phyloP scores from a whole-genome alignment of 2,329 filamentous ascomycete species.

The Colletotrichum sp. region DNA sequence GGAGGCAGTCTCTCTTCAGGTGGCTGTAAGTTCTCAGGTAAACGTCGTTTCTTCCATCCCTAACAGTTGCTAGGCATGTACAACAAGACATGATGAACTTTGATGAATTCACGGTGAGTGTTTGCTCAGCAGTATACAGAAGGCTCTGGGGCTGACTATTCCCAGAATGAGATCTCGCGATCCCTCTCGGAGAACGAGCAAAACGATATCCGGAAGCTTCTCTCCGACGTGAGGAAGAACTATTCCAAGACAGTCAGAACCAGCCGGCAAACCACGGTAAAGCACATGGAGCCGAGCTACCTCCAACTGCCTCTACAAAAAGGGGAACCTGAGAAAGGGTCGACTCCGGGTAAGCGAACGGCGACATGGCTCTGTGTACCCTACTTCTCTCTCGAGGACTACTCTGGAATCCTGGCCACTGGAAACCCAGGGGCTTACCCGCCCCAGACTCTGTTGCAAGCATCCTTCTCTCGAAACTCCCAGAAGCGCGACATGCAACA shows the following conservation, averaged over 20 bases:
- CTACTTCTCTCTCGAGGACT: constrained; percentile 51
- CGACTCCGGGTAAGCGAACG: constrained; percentile 16
- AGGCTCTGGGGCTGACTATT: neutral
- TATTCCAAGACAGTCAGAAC: constrained; percentile 41
- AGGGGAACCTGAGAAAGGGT: constrained; percentile 23
- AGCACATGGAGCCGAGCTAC: constrained; percentile 44
- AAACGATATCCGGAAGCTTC: constrained; percentile 37
- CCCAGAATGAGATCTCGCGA: constrained; percentile 38
- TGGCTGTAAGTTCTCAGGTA: constrained; percentile 39
- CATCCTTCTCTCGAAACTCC: constrained; percentile 42
- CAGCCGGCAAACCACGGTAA: constrained; percentile 40
- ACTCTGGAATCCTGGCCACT: constrained; percentile 40
- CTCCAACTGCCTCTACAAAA: constrained; percentile 38
- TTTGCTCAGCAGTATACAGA: neutral
- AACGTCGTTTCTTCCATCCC: neutral
- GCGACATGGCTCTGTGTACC: constrained; percentile 51
- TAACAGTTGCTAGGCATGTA: constrained; percentile 34
- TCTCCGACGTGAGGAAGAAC: constrained; percentile 40
- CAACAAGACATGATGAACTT: constrained; percentile 46
- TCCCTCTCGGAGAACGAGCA: constrained; percentile 29
- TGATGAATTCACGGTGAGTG: constrained; percentile 43
- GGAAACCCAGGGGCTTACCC: constrained; percentile 41
- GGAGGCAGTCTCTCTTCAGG: constrained; percentile 40
- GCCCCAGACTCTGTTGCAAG: constrained; percentile 47
- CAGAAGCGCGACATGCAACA: constrained; percentile 50